Evolutionary conservation across 2,329 filamentous ascomycete species (phyloP).

Genomic region (Macrophomina tecta): DNA sequence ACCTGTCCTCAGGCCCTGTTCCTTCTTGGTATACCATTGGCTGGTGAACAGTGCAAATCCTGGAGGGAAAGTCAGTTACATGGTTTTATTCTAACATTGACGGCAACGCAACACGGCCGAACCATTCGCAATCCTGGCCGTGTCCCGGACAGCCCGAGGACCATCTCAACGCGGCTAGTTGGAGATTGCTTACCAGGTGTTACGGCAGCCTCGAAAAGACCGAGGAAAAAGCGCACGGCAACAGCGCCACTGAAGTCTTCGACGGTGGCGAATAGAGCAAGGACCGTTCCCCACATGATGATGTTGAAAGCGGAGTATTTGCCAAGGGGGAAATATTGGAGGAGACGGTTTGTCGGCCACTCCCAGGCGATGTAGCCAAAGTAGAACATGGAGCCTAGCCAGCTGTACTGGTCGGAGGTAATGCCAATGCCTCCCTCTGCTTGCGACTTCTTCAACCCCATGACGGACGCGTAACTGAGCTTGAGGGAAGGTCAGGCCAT

Average conservation of each 20-base stretch:
- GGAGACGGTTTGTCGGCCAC: conserved; percentile 68
- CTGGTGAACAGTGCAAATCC: conserved; percentile 70
- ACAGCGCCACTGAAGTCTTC: conserved; percentile 66
- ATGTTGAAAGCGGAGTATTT: conserved; percentile 71
- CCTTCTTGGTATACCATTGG: conserved; percentile 75
- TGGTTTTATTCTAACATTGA: background rate
- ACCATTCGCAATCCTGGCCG: too few species aligned
- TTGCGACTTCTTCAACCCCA: conserved; percentile 51
- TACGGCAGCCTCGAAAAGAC: conserved; percentile 71
- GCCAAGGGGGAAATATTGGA: conserved; percentile 68
- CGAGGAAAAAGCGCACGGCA: conserved; percentile 70
- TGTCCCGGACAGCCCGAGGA: too few species aligned
- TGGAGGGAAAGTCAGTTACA: background rate
- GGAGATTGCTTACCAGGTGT: conserved; percentile 56
- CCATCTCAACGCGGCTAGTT: background rate
- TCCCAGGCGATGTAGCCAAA: conserved; percentile 66
- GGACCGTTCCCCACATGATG: conserved; percentile 66
- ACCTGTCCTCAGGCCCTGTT: conserved; percentile 67
- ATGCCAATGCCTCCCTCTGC: conserved; percentile 51
- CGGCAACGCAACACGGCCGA: too few species aligned
- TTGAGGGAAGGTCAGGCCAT: conserved; percentile 35
- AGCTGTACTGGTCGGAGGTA: conserved; percentile 58
- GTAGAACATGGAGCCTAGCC: conserved; percentile 59
- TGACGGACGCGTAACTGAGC: conserved; percentile 58
- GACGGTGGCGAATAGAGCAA: conserved; percentile 68